A percentile compares a stretch with the other conserved stretches of the same genome.
Conservation (phyloP, 768 basidiomycete genomes). For the Sarcomyxa edulis region DNA sequence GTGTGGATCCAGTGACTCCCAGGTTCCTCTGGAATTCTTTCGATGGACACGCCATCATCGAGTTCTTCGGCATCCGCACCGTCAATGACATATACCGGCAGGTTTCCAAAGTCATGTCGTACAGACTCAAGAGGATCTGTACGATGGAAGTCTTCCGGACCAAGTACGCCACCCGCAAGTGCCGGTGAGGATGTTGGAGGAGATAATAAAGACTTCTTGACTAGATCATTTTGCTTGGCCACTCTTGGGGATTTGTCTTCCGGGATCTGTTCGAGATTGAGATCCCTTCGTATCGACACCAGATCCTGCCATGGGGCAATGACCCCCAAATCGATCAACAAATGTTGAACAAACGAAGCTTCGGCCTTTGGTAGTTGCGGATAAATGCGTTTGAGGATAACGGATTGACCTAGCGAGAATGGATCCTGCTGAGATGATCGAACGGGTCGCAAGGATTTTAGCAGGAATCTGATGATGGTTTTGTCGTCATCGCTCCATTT, state of each 20-base stretch:
- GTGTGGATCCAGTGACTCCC: constrained; percentile 76
- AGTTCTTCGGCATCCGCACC: constrained; percentile 75
- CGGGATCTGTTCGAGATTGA: constrained; percentile 30
- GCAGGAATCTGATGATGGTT: constrained; percentile 54
- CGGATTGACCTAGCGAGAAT: constrained; percentile 43
- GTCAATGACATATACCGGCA: constrained; percentile 86
- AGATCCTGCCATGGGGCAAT: constrained; percentile 80
- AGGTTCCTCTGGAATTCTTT: constrained; percentile 55
- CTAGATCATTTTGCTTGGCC: constrained; percentile 20
- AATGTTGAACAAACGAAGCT: constrained; percentile 32
- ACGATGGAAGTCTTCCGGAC: constrained; percentile 60
- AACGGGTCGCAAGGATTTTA: constrained; percentile 41
- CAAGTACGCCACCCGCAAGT: constrained; percentile 30
- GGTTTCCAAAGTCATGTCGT: constrained; percentile 81
- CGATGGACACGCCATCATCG: constrained; percentile 90
- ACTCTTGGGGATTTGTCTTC: constrained; percentile 19
- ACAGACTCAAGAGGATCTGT: constrained; percentile 62
- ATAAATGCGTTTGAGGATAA: constrained; percentile 55
- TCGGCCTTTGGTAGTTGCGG: constrained; percentile 25
- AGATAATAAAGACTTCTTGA: constrained; percentile 20
- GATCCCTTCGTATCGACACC: constrained; percentile 30
- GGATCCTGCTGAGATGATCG: constrained; percentile 58
- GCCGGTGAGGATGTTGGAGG: constrained; percentile 10
- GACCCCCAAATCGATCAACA: constrained; percentile 69
- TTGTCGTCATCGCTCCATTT: constrained; percentile 50